These are phyloP conservation scores for Xerocomus minutiporus DNA, from an alignment of 1,284 basidiomycete genomes.

Conservation along the genomic window DNA sequence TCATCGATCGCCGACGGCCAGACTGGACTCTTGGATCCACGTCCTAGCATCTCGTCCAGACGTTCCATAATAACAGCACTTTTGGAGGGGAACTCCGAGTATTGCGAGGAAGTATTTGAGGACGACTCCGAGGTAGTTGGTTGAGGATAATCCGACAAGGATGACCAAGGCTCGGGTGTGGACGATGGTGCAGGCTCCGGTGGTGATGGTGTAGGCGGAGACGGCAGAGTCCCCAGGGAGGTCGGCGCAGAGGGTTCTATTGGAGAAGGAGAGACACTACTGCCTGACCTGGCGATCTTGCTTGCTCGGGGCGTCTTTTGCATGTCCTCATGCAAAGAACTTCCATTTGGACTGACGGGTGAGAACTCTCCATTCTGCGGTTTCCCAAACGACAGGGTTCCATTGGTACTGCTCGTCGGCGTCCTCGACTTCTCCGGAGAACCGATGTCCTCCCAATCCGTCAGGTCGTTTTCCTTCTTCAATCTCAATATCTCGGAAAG, in stretches of 20 bases:
- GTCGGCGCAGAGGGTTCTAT: conserved; percentile 17
- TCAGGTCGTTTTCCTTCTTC: conserved; percentile 51
- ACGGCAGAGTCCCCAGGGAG: conserved; percentile 24
- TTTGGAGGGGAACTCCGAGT: conserved; percentile 36
- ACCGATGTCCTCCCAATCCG: conserved; percentile 61
- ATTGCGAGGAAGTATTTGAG: conserved; percentile 45
- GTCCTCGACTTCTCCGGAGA: conserved; percentile 42
- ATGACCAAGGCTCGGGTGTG: conserved; percentile 62
- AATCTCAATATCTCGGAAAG: conserved; percentile 56
- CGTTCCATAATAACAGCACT: conserved; percentile 55
- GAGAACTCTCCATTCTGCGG: conserved; percentile 23
- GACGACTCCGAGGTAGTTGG: conserved; percentile 46
- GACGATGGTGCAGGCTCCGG: conserved; percentile 57
- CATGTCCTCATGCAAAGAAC: conserved; percentile 22
- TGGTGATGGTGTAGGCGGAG: conserved; percentile 44
- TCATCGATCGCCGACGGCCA: conserved; percentile 71
- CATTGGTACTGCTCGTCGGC: conserved; percentile 44
- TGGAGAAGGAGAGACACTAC: conserved; percentile 23
- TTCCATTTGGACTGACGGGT: conserved; percentile 25
- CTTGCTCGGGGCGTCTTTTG: conserved; percentile 31
- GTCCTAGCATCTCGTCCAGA: conserved; percentile 63
- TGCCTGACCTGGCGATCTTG: conserved; percentile 31
- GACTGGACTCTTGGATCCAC: conserved; percentile 55
- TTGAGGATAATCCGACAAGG: conserved; percentile 35
- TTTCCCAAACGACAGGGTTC: conserved; percentile 35